These are phyloP conservation scores for Debaryomyces castellii DNA, from an alignment of 805 yeast genomes.

Conservation along the genomic window DNA sequence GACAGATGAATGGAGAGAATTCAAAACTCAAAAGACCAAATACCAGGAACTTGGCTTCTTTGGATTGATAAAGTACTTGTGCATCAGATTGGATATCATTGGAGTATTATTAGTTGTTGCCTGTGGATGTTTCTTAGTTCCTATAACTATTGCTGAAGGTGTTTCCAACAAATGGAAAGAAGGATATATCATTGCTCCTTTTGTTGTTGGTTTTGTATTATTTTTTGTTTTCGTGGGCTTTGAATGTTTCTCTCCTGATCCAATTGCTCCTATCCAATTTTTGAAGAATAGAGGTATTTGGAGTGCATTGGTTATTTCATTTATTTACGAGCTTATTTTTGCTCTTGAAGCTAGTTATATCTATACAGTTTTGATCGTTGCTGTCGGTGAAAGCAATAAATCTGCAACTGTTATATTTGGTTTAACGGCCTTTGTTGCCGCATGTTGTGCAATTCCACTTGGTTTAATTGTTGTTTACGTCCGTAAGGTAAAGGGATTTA, in stretches of 20 bases:
- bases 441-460: slow-evolving; percentile 11
- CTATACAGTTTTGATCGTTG: slow-evolving; percentile 65
- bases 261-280: slow-evolving; percentile 12
- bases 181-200: slow-evolving; percentile 14
- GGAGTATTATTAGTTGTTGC: slow-evolving; percentile 34
- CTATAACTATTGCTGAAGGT: slow-evolving; percentile 31
- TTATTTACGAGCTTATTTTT: slow-evolving; percentile 12
- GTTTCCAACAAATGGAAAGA: slow-evolving; percentile 14
- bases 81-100: slow-evolving; percentile 33
- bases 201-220: slow-evolving; percentile 14
- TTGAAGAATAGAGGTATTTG: slow-evolving; percentile 17
- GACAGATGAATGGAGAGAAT: slow-evolving; percentile 16
- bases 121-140: slow-evolving; percentile 30
- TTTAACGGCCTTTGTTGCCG: slow-evolving; percentile 12
- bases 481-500: slow-evolving; percentile 44
- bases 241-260: slow-evolving; percentile 14
- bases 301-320: slow-evolving; percentile 12
- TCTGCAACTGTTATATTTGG: slow-evolving; percentile 31
- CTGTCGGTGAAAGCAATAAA: slow-evolving; percentile 53
- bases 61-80: slow-evolving; percentile 8
- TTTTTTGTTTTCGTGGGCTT: slow-evolving; percentile 12
- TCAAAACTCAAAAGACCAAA: slow-evolving; percentile 6
- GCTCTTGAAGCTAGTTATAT: slow-evolving; percentile 65
- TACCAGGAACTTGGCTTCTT: slow-evolving; percentile 7
- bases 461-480: slow-evolving; percentile 14